phyloP scores from a whole-genome alignment of 1,284 basidiomycete species.

The Naganishia sp. region DNA sequence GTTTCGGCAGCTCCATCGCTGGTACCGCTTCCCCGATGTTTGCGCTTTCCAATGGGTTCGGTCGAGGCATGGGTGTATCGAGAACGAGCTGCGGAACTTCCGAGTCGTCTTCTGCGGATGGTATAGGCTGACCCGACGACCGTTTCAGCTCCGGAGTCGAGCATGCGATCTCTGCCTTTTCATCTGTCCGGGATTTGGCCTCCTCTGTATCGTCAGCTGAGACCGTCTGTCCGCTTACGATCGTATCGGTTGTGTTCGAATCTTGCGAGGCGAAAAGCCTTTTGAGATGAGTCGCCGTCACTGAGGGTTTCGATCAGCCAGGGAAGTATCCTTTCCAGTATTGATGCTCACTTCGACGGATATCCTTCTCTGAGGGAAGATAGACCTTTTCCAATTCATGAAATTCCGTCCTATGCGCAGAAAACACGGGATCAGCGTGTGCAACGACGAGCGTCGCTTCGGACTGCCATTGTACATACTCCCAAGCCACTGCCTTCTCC shows the following conservation, averaged over 20 bases:
- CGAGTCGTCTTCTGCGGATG: background rate
- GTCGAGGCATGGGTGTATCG: conserved; percentile 30
- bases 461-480: conserved; percentile 40
- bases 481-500: conserved; percentile 96
- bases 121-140: conserved; percentile 16
- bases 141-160: conserved; percentile 33
- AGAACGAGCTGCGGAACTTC: conserved; percentile 38
- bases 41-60: background rate
- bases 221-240: conserved; percentile 54
- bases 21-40: too few species aligned
- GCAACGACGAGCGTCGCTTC: conserved; percentile 37
- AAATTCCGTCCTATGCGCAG: conserved; percentile 50
- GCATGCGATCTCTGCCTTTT: conserved; percentile 34
- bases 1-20: background rate
- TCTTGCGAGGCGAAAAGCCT: conserved; percentile 59
- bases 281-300: conserved; percentile 55
- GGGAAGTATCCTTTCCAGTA: background rate
- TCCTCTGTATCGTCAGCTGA: conserved; percentile 61
- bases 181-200: conserved; percentile 33
- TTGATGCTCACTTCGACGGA: conserved; percentile 44
- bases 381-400: conserved; percentile 60
- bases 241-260: conserved; percentile 47
- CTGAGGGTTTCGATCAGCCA: conserved; percentile 28
- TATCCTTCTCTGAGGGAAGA: conserved; percentile 54
- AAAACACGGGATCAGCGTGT: conserved; percentile 6